Base-by-base conservation (phyloP, 257 asterid genomes). In the Solanum peruvianum region DNA sequence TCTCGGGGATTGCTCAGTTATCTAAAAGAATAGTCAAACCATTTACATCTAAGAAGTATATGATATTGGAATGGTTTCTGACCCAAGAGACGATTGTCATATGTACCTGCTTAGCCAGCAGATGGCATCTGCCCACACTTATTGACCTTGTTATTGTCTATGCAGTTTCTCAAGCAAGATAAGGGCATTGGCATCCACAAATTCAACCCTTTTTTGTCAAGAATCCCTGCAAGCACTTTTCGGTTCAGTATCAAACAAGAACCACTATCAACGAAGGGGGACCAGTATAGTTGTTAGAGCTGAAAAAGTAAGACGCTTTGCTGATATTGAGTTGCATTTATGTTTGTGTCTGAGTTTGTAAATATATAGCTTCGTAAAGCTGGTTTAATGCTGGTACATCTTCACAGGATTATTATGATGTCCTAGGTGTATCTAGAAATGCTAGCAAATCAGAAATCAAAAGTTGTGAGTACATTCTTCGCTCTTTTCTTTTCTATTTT, bases 361-460 rank as follows among this genome's bases (percentile, higher is more conserved):
- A 62, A 18, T 83, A 39, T 83, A 20, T 80, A 52, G n/a, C 21
- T 44, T 87, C 27, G 20, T 41, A 72, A 37, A 23, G 39, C 42
- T 84, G 86, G 85, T 72, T 88, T 70, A 77, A 21, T 27, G 33
- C 69, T 29, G 16, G 25, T 81, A 35, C 49, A 29, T 25, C 16
- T 25, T 56, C 25, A 72, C 96, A 97, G 99, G 98, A 97, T 92
- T 97, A 93, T 90, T 97, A 97, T 90, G 69, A 95, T 25, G 95
- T 96, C 88, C 98, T 97, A 86, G 99, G 99, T 41, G 99, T 97
- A 73, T 94, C 99, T 13, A 96, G 92, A 91, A 92, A 67, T 86
- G 87, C 99, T n/a, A 93, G 92, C 96, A 97, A 97, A 90, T 86
- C 99, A 23, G 99, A 97, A 49, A 94, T 97, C 88, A 97, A 97